Evolutionary conservation across 306 rosid species (phyloP).

Genomic region (Prosopis cineraria): DNA sequence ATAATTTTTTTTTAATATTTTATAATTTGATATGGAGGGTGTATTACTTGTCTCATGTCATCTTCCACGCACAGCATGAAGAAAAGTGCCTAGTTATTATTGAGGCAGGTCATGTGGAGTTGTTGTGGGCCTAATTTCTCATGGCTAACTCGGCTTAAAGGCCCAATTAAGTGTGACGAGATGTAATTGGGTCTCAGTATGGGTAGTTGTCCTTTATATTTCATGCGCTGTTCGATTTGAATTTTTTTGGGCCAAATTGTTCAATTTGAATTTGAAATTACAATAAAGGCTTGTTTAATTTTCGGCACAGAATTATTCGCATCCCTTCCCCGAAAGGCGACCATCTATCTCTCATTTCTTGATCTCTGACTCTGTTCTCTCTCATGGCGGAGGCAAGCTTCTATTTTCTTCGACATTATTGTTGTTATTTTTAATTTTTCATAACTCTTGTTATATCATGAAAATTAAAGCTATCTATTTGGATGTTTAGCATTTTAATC

Average conservation of each 20-base stretch:
- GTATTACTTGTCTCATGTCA: too few relatives aligned
- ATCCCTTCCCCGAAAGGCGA: neutral
- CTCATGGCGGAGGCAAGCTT: slow-evolving; percentile 64
- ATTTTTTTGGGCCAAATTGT: too few relatives aligned
- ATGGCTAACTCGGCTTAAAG: neutral
- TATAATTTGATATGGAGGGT: too few relatives aligned
- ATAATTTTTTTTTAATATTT: too few relatives aligned
- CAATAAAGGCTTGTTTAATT: neutral
- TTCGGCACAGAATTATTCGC: neutral
- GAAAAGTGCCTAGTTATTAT: too few relatives aligned
- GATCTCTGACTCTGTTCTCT: slow-evolving; percentile 38
- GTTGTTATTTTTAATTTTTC: neutral
- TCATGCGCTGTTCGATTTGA: neutral
- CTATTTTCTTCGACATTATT: slow-evolving; percentile 9
- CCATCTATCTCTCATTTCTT: neutral
- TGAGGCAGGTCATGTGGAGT: neutral
- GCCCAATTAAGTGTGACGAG: neutral
- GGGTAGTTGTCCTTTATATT: neutral
- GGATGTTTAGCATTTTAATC: neutral
- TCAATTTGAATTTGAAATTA: neutral
- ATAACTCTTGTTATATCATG: neutral
- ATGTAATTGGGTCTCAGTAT: neutral
- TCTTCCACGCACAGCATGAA: too few relatives aligned
- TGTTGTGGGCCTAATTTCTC: neutral
- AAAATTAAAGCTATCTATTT: neutral